Evolutionary conservation across 805 yeast genomes (phyloP).

Genomic region (Cyberlindnera subsufficiens): DNA sequence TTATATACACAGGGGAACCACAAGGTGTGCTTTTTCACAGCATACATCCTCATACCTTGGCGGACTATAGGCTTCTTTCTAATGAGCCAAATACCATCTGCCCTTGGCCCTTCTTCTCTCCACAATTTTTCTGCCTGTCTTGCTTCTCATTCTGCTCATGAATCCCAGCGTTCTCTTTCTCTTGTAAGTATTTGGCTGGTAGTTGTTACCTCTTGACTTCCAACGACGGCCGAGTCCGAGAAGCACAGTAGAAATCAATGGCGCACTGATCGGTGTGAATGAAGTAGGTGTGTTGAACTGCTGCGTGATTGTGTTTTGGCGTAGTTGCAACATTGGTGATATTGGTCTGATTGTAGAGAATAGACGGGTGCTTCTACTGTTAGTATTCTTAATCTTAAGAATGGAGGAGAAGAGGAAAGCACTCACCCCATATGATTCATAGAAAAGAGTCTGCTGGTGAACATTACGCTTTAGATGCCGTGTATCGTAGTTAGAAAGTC

Average conservation of each 20-base stretch:
- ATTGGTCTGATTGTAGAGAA: slow-evolving; percentile 16
- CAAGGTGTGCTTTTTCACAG: no score
- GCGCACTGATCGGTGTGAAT: slow-evolving; percentile 11
- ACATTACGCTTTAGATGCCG: slow-evolving; percentile 1
- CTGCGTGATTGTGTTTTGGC: slow-evolving; percentile 6
- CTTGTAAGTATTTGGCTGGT: slow-evolving; percentile 87
- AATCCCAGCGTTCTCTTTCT: slow-evolving; percentile 90
- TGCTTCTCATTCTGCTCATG: slow-evolving; percentile 71
- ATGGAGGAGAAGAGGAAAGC: not conserved
- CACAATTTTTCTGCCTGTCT: slow-evolving; percentile 72
- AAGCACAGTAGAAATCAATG: slow-evolving; percentile 17
- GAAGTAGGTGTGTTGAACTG: slow-evolving; percentile 14
- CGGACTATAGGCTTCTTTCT: not conserved
- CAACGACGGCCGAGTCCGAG: slow-evolving; percentile 42
- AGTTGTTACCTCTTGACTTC: slow-evolving; percentile 90
- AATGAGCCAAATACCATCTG: slow-evolving; percentile 74
- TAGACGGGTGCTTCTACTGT: slow-evolving; percentile 6
- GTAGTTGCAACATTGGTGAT: slow-evolving; percentile 17
- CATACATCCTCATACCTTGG: no score
- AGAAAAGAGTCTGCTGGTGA: slow-evolving; percentile 1
- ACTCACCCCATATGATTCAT: slow-evolving; percentile 1
- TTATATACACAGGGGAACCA: no score
- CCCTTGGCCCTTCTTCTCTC: slow-evolving; percentile 81
- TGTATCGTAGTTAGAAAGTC: not conserved
- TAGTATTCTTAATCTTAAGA: slow-evolving; percentile 5